Percentiles rank a stretch among this genome's conserved stretches.
phyloP scores from a whole-genome alignment of 2,329 filamentous ascomycete genomes.

The Neonectria magnoliae region DNA sequence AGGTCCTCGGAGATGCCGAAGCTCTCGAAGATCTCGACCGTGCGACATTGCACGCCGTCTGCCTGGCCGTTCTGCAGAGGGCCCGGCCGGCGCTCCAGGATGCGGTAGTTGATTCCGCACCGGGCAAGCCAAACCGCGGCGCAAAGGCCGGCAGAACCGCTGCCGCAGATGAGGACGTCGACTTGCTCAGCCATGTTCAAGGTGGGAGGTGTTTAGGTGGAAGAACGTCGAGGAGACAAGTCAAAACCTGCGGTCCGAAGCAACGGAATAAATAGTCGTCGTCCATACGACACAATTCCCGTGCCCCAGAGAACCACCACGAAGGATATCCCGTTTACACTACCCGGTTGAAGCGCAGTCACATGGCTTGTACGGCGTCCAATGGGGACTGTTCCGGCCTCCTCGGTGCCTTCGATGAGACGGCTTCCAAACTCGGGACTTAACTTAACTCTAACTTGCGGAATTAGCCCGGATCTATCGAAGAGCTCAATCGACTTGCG shows the following conservation, averaged over 20 bases:
- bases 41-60: slow-evolving; percentile 32
- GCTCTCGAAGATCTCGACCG: slow-evolving; percentile 69
- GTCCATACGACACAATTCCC: background rate
- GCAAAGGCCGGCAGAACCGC: slow-evolving; percentile 29
- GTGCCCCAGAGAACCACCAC: background rate
- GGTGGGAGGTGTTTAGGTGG: background rate
- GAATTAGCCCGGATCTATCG: background rate
- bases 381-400: background rate
- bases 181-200: slow-evolving; percentile 1
- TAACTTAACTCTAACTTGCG: background rate
- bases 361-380: background rate
- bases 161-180: slow-evolving; percentile 29
- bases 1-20: slow-evolving; percentile 65
- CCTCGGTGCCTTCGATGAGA: background rate
- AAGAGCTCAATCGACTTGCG: background rate
- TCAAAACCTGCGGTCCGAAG: background rate
- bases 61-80: slow-evolving; percentile 29
- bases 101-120: slow-evolving; percentile 25
- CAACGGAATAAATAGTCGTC: background rate
- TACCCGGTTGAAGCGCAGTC: background rate
- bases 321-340: background rate
- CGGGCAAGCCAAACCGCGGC: slow-evolving; percentile 31
- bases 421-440: background rate
- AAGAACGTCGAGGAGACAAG: background rate
- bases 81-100: slow-evolving; percentile 26